Base-by-base conservation (phyloP, 257 asterid genomes). In the Nicotiana sylvestris region DNA sequence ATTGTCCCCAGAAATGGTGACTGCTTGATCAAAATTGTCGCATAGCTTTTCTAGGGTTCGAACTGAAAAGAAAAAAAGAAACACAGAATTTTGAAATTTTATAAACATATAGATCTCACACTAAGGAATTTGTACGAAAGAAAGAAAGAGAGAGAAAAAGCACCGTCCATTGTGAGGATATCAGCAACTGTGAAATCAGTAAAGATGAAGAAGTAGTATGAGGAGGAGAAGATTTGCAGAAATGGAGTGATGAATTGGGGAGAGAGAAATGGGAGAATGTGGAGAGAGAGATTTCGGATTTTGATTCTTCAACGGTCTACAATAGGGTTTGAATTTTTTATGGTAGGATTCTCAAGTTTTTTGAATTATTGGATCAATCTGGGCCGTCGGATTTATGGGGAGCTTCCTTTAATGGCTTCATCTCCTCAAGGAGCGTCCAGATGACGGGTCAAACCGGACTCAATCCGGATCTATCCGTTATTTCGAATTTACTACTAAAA, bases 101-200 rank as follows among this genome's bases (percentile, higher is more conserved):
- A 30, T 0, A 64, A 7, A 58, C 8, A 78, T 27, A 53, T 4
- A 60, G 1, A 65, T 8, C 11, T 58, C n/a, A 1, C 0, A 1
- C 0, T 3, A 53, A 3, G 58, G 6, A 53, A 43, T 15, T 21
- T 43, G 16, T 25, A 72, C 7, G 10, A 46, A 43, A 25, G 25
- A n/a, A 10, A 69, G 57, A 43, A 3, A 62, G 17, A 21, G 33
- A 67, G 61, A 53, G 29, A 37, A 78, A 65, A 78, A 33, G 16
- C 92, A 92, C 97, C 97, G n/a, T 91, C 94, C 97, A 94, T 92
- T 67, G 29, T 81, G 53, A 60, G 55, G 10, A 86, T 61, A 56
- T 70, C 35, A 13, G 76, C 62, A 60, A 83, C 60, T 39, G 58
- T 5, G 32, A 39, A 39, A 69, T n/a, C 33, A 10, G 57, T 9